A percentile compares a stretch with the other conserved stretches of the same genome.
Evolutionary conservation across 2,329 filamentous ascomycete genomes (phyloP).

Genomic region (Salinomyces thailandicus): DNA sequence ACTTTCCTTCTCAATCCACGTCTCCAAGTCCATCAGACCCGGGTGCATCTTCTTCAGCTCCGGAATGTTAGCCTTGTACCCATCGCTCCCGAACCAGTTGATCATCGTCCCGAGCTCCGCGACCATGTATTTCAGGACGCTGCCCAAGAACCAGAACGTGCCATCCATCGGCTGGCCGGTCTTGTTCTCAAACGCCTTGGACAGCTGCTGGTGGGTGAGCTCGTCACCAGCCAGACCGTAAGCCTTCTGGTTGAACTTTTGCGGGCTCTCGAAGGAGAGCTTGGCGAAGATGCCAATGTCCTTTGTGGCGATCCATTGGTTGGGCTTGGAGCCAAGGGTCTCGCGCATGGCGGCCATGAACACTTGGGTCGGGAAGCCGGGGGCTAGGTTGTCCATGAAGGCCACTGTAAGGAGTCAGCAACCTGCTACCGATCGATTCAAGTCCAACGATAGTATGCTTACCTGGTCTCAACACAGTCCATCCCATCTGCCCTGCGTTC

Average conservation of each 20-base stretch:
- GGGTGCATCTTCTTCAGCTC: constrained; percentile 36
- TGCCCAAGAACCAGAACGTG: constrained; percentile 35
- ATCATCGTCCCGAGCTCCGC: constrained; percentile 26
- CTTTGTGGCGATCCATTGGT: constrained; percentile 32
- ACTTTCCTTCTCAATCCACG: constrained; percentile 24
- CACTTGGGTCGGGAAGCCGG: constrained; percentile 40
- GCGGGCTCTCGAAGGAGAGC: constrained; percentile 36
- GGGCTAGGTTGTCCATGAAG: constrained; percentile 52
- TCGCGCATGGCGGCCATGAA: constrained; percentile 40
- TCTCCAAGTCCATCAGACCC: constrained; percentile 29
- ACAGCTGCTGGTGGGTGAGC: constrained; percentile 39
- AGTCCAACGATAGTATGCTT: background rate
- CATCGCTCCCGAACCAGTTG: constrained; percentile 41
- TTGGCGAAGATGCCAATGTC: constrained; percentile 46
- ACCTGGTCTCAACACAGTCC: constrained; percentile 10
- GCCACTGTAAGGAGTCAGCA: constrained; percentile 32
- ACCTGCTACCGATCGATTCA: too few relatives aligned
- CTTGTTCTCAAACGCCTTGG: constrained; percentile 36
- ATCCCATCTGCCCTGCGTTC: constrained; percentile 24
- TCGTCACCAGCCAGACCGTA: constrained; percentile 46
- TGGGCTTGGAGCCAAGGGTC: constrained; percentile 20
- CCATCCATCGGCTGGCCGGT: constrained; percentile 36
- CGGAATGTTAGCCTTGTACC: constrained; percentile 39
- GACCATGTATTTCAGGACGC: constrained; percentile 34
- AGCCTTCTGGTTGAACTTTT: constrained; percentile 36